Base-by-base conservation (phyloP, 2,329 filamentous ascomycete genomes). In the Alternaria brassicicola region DNA sequence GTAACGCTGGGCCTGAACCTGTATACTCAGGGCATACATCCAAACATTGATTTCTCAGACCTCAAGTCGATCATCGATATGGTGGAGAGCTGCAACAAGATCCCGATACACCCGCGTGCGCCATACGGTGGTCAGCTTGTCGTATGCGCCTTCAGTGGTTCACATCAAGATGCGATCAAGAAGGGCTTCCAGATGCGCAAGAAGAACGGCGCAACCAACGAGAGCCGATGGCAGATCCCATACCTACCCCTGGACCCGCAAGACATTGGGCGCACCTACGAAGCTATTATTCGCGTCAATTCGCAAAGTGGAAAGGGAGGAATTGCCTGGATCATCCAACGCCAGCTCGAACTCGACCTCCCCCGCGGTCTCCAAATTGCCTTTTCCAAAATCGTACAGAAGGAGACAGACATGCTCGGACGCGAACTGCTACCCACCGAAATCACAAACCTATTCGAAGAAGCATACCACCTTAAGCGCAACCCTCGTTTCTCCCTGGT, bases 231-330 rank as follows among this genome's bases (percentile, higher is more conserved):
- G 94, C 82, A 91, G 68, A 85, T 97, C 36, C 94, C 94, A 0
- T 98, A 98, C 75, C 88, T 98, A 47, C 94, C 94, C 12, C 85
- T 98, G 69, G 94, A 98, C 73, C 94, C 94, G 5, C 85, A 90
- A 72, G 94, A 98, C 73, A 97, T 98, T 64, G 94, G 94, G 49
- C 88, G 94, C 57, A 97, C 89, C n/a, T 98, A 98, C 85, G 93
- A 98, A 80, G 94, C 94, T 58, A 90, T 98, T 74, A 98, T 98
- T 75, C 91, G 94, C 59, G 94, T 98, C 85, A 99, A 98, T 83
- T 96, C 92, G 17, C 94, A 98, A 78, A 92, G 88, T 69, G 94
- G 94, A 65, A 98, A 99, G 82, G 94, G 94, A 61, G 95, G 95
- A 69, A 89, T 92, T 59, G 93, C 94, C 49, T 98, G 92, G 91